Evolutionary conservation across 2,329 filamentous ascomycete species (phyloP), one percentile per base, ranked within the genome.

Genomic region (Sporothrix humicola): DNA sequence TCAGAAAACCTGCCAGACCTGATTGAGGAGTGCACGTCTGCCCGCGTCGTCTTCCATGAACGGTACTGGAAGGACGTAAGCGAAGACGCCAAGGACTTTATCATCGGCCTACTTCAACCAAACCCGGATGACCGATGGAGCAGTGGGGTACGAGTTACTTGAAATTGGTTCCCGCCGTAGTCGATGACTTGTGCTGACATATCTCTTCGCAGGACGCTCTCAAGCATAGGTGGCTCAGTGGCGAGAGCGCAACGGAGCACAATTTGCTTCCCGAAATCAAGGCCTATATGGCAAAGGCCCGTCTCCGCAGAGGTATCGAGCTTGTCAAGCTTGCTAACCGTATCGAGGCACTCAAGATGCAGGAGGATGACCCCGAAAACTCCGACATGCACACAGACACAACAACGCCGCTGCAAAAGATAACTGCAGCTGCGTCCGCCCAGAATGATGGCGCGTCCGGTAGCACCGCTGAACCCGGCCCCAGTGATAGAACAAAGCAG

Each of bases 31-130:
- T 98, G 95, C 84, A 94, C 90, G 79, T 90, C 89, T 75, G 92
- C 90, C 56, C 89, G 91, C 69, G 93, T 99, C 74, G 89, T 97
- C 72, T 99, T 98, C 88, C 96, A 99, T 82, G 95, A 98, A 81
- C 90, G 95, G 73, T 99, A 98, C 85, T 99, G 96, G 96, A 96
- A 94, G 81, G 96, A 98, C 78, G 96, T 99, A 79, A 98, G 95
- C 81, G 87, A 92, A 69, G 95, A 98, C 77, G 96, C 95, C 77
- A 99, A 98, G 85, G 90, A 95, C 77, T 99, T 99, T 81, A 98
- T 99, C 83, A 84, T 92, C 75, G 85, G 86, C 73, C 87, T 99
- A 37, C 88, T 99, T 74, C 91, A 95, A 77, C 90, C 94, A 3
- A 88, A 93, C 77, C 92, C 94, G 1, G 87, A 90, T 66, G 88